Evolutionary conservation across 768 basidiomycete species (phyloP).

Genomic region (Leccinum sublutescens): DNA sequence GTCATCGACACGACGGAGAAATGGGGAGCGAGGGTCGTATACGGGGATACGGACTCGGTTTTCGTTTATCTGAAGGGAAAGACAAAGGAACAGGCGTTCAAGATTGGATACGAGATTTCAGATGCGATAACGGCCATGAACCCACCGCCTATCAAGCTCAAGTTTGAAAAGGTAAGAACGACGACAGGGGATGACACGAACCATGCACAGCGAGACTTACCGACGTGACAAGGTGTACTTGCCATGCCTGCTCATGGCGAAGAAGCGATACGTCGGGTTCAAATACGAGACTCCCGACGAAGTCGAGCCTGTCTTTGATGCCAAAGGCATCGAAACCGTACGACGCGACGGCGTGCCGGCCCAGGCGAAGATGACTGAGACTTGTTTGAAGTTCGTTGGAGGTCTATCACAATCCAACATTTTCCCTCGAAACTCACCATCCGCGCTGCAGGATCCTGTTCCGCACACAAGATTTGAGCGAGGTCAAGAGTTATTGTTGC

Average conservation of each 20-base stretch:
- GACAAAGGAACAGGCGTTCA: slow-evolving; percentile 91
- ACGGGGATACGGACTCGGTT: slow-evolving; percentile 96
- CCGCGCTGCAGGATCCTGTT: slow-evolving; percentile 75
- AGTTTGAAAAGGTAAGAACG: slow-evolving; percentile 86
- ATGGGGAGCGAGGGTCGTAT: slow-evolving; percentile 93
- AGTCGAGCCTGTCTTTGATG: slow-evolving; percentile 78
- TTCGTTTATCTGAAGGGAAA: slow-evolving; percentile 90
- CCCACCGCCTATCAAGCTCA: slow-evolving; percentile 89
- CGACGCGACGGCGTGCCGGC: slow-evolving; percentile 89
- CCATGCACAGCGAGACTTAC: neutral
- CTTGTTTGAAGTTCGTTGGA: slow-evolving; percentile 70
- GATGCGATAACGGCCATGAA: slow-evolving; percentile 83
- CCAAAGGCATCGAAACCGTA: slow-evolving; percentile 97
- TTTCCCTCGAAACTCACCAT: neutral
- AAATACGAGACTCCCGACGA: slow-evolving; percentile 89
- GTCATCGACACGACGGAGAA: slow-evolving; percentile 71
- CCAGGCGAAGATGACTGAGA: slow-evolving; percentile 91
- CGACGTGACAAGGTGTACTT: slow-evolving; percentile 71
- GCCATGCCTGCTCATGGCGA: slow-evolving; percentile 93
- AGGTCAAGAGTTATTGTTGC: slow-evolving; percentile 86
- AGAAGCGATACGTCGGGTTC: slow-evolving; percentile 98
- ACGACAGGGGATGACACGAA: neutral
- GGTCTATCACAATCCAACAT: neutral
- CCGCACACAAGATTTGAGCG: slow-evolving; percentile 82
- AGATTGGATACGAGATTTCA: slow-evolving; percentile 90